Percentiles rank a stretch among this genome's conserved stretches.
These are phyloP conservation scores for Stentor coeruleus DNA, from an alignment of 73 alveolate species.

Conservation along the genomic window DNA sequence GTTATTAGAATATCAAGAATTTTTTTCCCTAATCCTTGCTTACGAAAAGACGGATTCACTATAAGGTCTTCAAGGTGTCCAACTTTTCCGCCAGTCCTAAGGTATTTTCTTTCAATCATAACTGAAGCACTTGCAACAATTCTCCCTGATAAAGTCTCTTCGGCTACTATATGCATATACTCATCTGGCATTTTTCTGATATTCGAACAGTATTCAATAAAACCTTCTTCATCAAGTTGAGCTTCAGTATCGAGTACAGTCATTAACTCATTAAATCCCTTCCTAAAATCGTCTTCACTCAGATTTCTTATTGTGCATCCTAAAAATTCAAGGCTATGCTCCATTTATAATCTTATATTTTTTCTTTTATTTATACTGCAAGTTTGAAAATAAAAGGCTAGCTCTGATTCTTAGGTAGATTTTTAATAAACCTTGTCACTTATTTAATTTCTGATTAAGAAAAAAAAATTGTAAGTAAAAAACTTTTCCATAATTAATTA, in stretches of 20 bases:
- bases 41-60: neutral
- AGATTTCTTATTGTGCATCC: neutral
- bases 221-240: neutral
- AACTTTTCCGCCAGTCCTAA: neutral
- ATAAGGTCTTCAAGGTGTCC: neutral
- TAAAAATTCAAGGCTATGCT: too few species aligned
- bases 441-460: too few species aligned
- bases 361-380: too few species aligned
- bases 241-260: neutral
- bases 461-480: too few species aligned
- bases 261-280: neutral
- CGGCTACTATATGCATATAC: neutral
- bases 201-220: neutral
- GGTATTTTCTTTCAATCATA: neutral
- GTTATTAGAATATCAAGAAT: neutral
- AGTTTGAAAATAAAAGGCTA: too few species aligned
- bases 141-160: neutral
- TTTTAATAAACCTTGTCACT: too few species aligned
- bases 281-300: neutral
- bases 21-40: neutral
- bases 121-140: neutral
- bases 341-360: too few species aligned
- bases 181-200: neutral
- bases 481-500: too few species aligned
- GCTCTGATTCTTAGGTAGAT: too few species aligned